Percentiles rank a stretch among this genome's conserved stretches.
Conservation (phyloP, 2,329 filamentous ascomycete genomes). For the Trichophyton mentagrophytes region DNA sequence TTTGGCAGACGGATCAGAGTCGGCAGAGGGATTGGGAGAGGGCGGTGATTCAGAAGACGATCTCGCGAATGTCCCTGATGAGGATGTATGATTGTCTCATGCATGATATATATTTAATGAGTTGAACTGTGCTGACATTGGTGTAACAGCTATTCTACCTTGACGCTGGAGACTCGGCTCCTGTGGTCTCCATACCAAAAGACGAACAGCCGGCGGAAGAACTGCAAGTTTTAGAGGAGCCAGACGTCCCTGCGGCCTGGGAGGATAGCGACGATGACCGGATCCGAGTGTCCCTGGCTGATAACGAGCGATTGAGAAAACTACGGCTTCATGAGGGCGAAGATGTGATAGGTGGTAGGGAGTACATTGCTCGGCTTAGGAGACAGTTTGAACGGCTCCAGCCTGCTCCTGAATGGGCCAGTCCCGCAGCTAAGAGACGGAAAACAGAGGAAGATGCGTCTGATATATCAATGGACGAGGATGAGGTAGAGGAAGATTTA, state of each 20-base stretch:
- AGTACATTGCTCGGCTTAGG: slow-evolving; percentile 69
- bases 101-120: background rate
- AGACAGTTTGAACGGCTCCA: slow-evolving; percentile 58
- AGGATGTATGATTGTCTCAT: slow-evolving; percentile 42
- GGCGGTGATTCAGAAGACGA: slow-evolving; percentile 38
- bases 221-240: background rate
- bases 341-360: slow-evolving; percentile 71
- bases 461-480: slow-evolving; percentile 41
- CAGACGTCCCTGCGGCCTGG: slow-evolving; percentile 43
- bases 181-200: slow-evolving; percentile 13
- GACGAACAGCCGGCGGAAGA: slow-evolving; percentile 16
- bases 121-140: slow-evolving; percentile 1
- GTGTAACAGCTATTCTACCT: slow-evolving; percentile 58
- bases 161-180: slow-evolving; percentile 46
- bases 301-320: slow-evolving; percentile 64
- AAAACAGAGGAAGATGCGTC: slow-evolving; percentile 16
- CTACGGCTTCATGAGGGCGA: slow-evolving; percentile 68
- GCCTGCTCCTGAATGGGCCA: slow-evolving; percentile 50
- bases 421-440: slow-evolving; percentile 36
- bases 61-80: slow-evolving; percentile 59
- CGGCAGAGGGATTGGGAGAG: slow-evolving; percentile 27
- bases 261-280: slow-evolving; percentile 93
- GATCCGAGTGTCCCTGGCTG: slow-evolving; percentile 67
- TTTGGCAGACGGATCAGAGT: slow-evolving; percentile 21
- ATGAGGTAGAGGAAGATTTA: slow-evolving; percentile 48